A percentile compares a stretch with the other conserved stretches of the same genome.
Conservation (phyloP, 441 rosid genomes). For the Eruca vesicaria region DNA sequence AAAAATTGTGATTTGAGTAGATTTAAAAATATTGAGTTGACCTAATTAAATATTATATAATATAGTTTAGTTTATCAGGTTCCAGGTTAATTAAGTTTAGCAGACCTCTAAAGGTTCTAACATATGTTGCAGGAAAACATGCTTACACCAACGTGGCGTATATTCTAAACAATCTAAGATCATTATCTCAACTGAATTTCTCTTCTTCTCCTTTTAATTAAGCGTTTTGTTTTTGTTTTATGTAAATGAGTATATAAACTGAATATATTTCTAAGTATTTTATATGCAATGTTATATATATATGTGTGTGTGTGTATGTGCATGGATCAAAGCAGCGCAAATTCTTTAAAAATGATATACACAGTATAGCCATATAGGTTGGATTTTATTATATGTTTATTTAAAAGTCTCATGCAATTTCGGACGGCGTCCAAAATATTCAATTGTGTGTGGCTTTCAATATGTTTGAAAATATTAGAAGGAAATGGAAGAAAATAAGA, state of each 20-base stretch:
- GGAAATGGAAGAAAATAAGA: not conserved
- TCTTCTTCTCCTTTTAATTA: not conserved
- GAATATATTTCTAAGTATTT: not conserved
- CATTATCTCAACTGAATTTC: not conserved
- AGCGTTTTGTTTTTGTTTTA: not conserved
- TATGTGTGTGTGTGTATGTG: no score
- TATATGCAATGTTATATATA: not conserved
- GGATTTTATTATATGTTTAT: not conserved
- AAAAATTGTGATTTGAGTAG: not conserved
- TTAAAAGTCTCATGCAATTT: slow-evolving; percentile 8
- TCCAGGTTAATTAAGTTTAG: slow-evolving; percentile 11
- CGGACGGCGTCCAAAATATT: not conserved
- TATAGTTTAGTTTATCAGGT: slow-evolving; percentile 18
- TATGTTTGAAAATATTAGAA: not conserved
- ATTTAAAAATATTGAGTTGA: slow-evolving; percentile 19
- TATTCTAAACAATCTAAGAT: slow-evolving; percentile 1
- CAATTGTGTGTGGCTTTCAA: not conserved
- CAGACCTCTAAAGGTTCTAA: slow-evolving; percentile 7
- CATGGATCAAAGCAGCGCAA: slow-evolving; percentile 15
- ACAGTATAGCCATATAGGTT: not conserved
- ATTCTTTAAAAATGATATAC: not conserved
- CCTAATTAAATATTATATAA: not conserved
- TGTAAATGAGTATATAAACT: not conserved
- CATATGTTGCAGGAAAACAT: slow-evolving; percentile 25
- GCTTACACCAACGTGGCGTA: slow-evolving; percentile 22